Percentiles rank a stretch among this genome's conserved stretches.
These are phyloP conservation scores for barrel medic (Medicago truncatula) DNA, from an alignment of 306 rosid genomes.

Conservation along the genomic window MtrunA17r5.0-ANR NC_053046.1:42040501-42041000, in stretches of 20 bases:
- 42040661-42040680: slow-evolving; percentile 61
- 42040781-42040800: neutral
- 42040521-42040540: slow-evolving; percentile 71
- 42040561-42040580: slow-evolving; percentile 83
- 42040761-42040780: slow-evolving; percentile 15
- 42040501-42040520: slow-evolving; percentile 81
- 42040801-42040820: neutral
- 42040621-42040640: slow-evolving; percentile 80
- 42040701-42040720: neutral
- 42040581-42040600: slow-evolving; percentile 77
- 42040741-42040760: slow-evolving; percentile 19
- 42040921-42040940: neutral
- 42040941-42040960: slow-evolving; percentile 6
- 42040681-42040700: slow-evolving; percentile 62
- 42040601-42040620: slow-evolving; percentile 79
- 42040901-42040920: slow-evolving; percentile 14
- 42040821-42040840: neutral
- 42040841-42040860: slow-evolving; percentile 8
- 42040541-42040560: slow-evolving; percentile 79
- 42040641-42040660: slow-evolving; percentile 74
- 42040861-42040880: neutral
- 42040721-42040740: slow-evolving; percentile 24
- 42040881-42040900: neutral
- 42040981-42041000: neutral
- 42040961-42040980: slow-evolving; percentile 4